Evolutionary conservation across 2,329 filamentous ascomycete genomes (phyloP), one percentile per base, ranked within the genome.

Genomic region (Aspergillus sp.): DNA sequence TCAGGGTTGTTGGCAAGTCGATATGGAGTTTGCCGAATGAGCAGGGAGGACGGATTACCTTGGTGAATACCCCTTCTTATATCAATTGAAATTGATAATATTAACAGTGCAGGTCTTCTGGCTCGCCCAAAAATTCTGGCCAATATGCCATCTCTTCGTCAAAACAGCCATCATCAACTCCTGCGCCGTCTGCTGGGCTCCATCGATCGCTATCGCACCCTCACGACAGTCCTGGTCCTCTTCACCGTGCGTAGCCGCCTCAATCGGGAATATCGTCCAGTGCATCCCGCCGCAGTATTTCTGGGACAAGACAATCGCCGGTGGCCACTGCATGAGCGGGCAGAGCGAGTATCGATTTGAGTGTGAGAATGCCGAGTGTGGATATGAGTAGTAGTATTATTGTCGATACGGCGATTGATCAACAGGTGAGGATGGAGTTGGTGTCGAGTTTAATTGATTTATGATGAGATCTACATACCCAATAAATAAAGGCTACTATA

Each of bases 81-180:
- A 19, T 19, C 19, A 19, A 19, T 19, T 19, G 19, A 19, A 19
- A 4, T 2, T 4, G 19, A 19, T 19, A 19, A 19, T 19, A 19
- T 19, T 19, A 19, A 19, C 19, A 19, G 19, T 19, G 19, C 19
- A 19, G 19, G 19, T 19, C 19, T 50, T 42, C 5, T 50, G 47
- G 47, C 44, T 47, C 37, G 45, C 44, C 27, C 45, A 47, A n/a
- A 50, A 47, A 9, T 50, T 50, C 29, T 50, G 47, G 47, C 42
- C 45, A 2, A 39, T 42, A 5, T 44, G 45, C 5, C 40, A 41
- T n/a, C 39, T 40, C 12, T 47, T 50, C 19, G 40, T 45, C 29
- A 50, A 50, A 37, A 45, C 47, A 7, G 45, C 45, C 9, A 50
- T 50, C 19, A 27, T 47, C 27, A 37, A 45, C 42, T 50, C 10